Conservation (phyloP, 352 stramenopile genomes). For the Phytophthora citricola region DNA sequence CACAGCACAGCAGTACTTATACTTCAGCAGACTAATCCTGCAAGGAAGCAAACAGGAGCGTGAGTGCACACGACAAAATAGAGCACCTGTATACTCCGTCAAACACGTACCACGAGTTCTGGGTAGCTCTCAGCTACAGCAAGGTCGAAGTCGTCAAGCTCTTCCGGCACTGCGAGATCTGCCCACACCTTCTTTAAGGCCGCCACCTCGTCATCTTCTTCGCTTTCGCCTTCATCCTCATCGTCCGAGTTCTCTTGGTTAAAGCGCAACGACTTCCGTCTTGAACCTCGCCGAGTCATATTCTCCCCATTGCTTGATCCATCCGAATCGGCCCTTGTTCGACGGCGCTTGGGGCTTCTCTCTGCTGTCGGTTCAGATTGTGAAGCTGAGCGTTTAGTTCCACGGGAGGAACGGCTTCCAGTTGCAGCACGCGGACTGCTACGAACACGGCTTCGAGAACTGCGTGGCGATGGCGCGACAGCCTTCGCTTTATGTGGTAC, state of each 20-base stretch:
- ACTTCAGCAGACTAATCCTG: slow-evolving; percentile 30
- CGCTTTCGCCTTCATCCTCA: slow-evolving; percentile 18
- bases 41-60: slow-evolving; percentile 3
- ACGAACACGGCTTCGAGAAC: slow-evolving; percentile 27
- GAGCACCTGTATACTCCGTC: not conserved
- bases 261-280: slow-evolving; percentile 30
- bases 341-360: slow-evolving; percentile 36
- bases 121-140: slow-evolving; percentile 50
- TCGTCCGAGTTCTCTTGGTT: slow-evolving; percentile 22
- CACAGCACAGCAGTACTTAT: not conserved
- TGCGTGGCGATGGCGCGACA: slow-evolving; percentile 22
- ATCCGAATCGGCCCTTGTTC: slow-evolving; percentile 35
- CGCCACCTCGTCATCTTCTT: slow-evolving; percentile 20
- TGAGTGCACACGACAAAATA: slow-evolving; percentile 1
- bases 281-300: slow-evolving; percentile 23
- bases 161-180: slow-evolving; percentile 30
- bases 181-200: slow-evolving; percentile 29
- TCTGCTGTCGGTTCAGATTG: slow-evolving; percentile 19
- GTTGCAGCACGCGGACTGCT: slow-evolving; percentile 25
- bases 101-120: slow-evolving; percentile 47
- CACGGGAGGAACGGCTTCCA: slow-evolving; percentile 17
- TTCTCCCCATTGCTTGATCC: slow-evolving; percentile 16
- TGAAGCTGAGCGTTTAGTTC: slow-evolving; percentile 18
- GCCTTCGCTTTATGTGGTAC: slow-evolving; percentile 44
- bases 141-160: slow-evolving; percentile 44